Conservation (phyloP, 768 basidiomycete species). For the Cubamyces sp. region DNA sequence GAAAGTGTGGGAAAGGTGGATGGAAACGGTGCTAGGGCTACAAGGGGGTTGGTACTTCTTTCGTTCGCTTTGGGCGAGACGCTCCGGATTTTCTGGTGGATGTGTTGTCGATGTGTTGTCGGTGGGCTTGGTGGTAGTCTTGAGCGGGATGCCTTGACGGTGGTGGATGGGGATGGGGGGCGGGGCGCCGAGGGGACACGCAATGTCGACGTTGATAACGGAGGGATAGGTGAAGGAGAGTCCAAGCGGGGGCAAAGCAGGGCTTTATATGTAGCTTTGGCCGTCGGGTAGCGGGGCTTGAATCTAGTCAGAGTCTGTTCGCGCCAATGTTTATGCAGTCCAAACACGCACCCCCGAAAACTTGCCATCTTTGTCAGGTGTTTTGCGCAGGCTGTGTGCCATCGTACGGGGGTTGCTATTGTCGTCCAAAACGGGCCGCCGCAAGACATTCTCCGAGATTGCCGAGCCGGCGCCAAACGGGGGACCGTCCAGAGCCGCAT, state of each 20-base stretch:
- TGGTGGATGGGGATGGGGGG: background rate
- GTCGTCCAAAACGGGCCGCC: background rate
- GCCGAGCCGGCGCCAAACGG: background rate
- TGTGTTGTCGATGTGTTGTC: background rate
- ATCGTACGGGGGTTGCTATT: background rate
- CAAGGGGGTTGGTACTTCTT: background rate
- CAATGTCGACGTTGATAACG: background rate
- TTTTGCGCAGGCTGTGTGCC: background rate
- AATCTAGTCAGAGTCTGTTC: too few relatives aligned
- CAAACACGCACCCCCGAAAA: background rate
- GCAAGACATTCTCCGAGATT: background rate
- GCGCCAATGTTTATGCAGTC: background rate
- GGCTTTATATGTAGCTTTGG: slow-evolving; percentile 4
- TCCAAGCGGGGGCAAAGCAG: background rate
- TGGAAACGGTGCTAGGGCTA: slow-evolving; percentile 5
- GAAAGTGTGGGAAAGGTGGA: background rate
- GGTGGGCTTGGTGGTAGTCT: background rate
- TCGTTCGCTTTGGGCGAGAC: too few relatives aligned
- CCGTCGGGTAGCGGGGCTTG: background rate
- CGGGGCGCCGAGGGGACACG: background rate
- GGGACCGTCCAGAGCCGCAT: background rate
- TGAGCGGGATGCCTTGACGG: background rate
- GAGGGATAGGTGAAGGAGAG: background rate
- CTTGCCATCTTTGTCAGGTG: slow-evolving; percentile 5
- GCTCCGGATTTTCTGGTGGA: background rate